Conservation (phyloP, 2,329 filamentous ascomycete genomes). For the Metarhizium album region DNA sequence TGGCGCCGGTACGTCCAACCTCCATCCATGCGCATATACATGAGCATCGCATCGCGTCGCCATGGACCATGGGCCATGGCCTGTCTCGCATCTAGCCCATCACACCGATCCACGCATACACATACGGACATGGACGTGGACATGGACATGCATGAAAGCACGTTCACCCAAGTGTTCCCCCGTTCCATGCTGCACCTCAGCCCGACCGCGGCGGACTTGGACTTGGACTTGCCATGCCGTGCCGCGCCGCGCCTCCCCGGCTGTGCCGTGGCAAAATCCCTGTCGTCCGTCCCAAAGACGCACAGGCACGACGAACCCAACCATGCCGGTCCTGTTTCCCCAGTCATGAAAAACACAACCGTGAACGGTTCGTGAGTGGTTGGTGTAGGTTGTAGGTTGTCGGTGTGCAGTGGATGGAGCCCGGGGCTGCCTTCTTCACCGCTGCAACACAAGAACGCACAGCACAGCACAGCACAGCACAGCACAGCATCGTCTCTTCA, state of each 20-base stretch:
- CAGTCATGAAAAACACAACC: neutral
- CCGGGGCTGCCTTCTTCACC: neutral
- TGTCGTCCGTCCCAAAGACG: neutral
- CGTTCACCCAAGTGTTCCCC: neutral
- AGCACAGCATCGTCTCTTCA: no score
- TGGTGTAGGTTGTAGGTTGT: neutral
- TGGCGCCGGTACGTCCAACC: no score
- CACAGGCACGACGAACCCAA: neutral
- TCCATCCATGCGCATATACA: no score
- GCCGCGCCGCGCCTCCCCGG: neutral
- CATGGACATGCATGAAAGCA: neutral
- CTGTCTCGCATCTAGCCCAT: neutral
- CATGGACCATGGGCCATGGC: no score
- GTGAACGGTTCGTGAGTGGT: neutral
- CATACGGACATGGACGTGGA: neutral
- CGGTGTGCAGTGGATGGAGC: neutral
- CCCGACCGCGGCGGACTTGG: neutral
- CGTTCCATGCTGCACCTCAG: neutral
- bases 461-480: neutral
- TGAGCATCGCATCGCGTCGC: no score
- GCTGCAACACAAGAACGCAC: neutral
- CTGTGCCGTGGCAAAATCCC: neutral
- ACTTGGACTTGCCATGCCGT: no score
- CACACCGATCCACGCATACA: neutral
- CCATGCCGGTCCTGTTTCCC: neutral